Percentiles rank a stretch among this genome's conserved stretches.
Conservation (phyloP, 352 stramenopile species). For the Globisporangium cylindrosporum region DNA sequence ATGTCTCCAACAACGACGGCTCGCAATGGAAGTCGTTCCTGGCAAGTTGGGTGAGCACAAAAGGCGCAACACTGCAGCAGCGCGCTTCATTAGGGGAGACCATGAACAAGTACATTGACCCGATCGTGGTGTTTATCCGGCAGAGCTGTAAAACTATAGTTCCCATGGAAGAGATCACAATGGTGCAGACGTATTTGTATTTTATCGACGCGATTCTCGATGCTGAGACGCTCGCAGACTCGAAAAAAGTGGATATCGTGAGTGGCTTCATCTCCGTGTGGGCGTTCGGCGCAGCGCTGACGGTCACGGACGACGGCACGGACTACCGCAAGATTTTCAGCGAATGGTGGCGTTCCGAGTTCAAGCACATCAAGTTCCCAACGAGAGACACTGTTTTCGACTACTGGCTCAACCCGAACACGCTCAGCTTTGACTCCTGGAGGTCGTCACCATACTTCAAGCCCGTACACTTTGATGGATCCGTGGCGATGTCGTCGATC, state of each 20-base stretch:
- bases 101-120: slow-evolving; percentile 88
- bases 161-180: slow-evolving; percentile 87
- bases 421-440: slow-evolving; percentile 91
- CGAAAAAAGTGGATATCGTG: slow-evolving; percentile 73
- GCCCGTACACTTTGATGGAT: slow-evolving; percentile 70
- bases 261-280: slow-evolving; percentile 93
- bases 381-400: slow-evolving; percentile 94
- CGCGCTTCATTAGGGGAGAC: slow-evolving; percentile 48
- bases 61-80: slow-evolving; percentile 53
- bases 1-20: slow-evolving; percentile 90
- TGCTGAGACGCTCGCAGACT: slow-evolving; percentile 50
- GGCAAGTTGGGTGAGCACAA: slow-evolving; percentile 86
- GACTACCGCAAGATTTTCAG: slow-evolving; percentile 94
- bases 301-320: slow-evolving; percentile 89
- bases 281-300: slow-evolving; percentile 89
- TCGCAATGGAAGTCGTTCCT: slow-evolving; percentile 93
- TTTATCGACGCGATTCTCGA: slow-evolving; percentile 89
- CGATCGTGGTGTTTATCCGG: slow-evolving; percentile 83
- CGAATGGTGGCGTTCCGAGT: slow-evolving; percentile 93
- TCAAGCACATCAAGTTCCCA: slow-evolving; percentile 94
- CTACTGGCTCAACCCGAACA: slow-evolving; percentile 93
- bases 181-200: slow-evolving; percentile 91
- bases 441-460: slow-evolving; percentile 91
- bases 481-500: slow-evolving; percentile 75
- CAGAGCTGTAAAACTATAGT: slow-evolving; percentile 89